Evolutionary conservation across 2,329 filamentous ascomycete genomes (phyloP), one percentile per base, ranked within the genome.

Genomic region (Aspergillus spinulosporus): DNA sequence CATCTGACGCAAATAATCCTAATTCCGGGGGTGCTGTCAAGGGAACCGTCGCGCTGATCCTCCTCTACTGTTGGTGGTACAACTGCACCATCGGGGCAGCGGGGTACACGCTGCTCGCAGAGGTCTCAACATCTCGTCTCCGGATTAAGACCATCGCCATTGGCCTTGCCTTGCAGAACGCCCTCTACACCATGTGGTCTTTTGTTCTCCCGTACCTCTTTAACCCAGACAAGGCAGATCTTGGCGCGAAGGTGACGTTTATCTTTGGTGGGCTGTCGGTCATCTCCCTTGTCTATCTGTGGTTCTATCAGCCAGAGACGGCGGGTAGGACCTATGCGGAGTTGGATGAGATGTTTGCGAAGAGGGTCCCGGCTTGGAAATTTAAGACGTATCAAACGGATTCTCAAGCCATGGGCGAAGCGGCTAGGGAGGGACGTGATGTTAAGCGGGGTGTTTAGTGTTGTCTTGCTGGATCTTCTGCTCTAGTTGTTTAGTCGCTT

Each of bases 341-440:
- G 76, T 74, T 60, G 29, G 65, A 70, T 47, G 59, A 64, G 9
- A 68, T 70, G 63, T 70, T 68, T 52, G 52, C 57, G 34, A 59
- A 63, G 36, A n/a, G 54, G 7, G 61, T 69, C 0, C 57, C 65
- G 6, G 51, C 58, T 3, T 36, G 54, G 21, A 54, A 57, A 37
- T 59, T 59, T 31, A 59, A 55, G 37, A 21, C 34, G 2, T 56
- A 56, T 29, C 21, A 42, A 28, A 51, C 53, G 2, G 53, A 56
- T 47, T 34, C 53, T 4, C 39, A 56, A 43, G 40, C 40, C 1
- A 50, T 49, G 32, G 46, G 52, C 2, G 3, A 7, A n/a, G 40
- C 47, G 4, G 31, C 40, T 37, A 44, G 28, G 26, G 52, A 32
- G 39, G 47, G 4, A 8, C 26, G 15, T 12, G 34, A 21, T 31